phyloP scores from a whole-genome alignment of 441 rosid genomes.

The Bocquillonia castaneifolia region DNA sequence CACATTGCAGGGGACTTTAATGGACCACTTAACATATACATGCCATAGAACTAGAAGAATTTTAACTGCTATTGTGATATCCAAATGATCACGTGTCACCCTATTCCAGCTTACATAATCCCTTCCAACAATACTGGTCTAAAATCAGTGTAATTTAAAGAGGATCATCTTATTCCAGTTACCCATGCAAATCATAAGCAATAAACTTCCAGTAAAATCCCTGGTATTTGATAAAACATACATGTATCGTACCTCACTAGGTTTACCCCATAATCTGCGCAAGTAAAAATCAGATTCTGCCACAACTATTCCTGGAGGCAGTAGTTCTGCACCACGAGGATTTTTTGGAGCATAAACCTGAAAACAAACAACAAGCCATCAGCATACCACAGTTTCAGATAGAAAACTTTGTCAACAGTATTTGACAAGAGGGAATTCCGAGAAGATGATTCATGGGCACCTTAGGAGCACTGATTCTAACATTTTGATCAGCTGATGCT shows the following conservation, averaged over 20 bases:
- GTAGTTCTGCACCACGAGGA: slow-evolving; percentile 86
- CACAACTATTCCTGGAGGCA: slow-evolving; percentile 82
- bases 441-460: slow-evolving; percentile 27
- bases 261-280: slow-evolving; percentile 94
- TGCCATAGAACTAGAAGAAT: background rate
- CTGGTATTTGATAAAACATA: background rate
- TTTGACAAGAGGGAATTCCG: background rate
- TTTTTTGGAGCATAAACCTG: slow-evolving; percentile 82
- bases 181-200: background rate
- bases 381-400: slow-evolving; percentile 3
- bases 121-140: background rate
- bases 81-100: background rate
- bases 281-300: slow-evolving; percentile 68
- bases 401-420: background rate
- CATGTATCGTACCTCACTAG: slow-evolving; percentile 62
- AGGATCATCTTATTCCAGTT: background rate
- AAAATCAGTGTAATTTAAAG: slow-evolving; percentile 11
- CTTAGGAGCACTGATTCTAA: slow-evolving; percentile 35
- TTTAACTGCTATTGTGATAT: background rate
- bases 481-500: slow-evolving; percentile 31
- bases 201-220: background rate
- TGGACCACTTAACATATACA: background rate
- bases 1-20: background rate
- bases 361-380: slow-evolving; percentile 19
- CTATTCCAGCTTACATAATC: background rate